phyloP scores from a whole-genome alignment of 371 early-diverging fungal species.

The Apophysomyces sp. region DNA sequence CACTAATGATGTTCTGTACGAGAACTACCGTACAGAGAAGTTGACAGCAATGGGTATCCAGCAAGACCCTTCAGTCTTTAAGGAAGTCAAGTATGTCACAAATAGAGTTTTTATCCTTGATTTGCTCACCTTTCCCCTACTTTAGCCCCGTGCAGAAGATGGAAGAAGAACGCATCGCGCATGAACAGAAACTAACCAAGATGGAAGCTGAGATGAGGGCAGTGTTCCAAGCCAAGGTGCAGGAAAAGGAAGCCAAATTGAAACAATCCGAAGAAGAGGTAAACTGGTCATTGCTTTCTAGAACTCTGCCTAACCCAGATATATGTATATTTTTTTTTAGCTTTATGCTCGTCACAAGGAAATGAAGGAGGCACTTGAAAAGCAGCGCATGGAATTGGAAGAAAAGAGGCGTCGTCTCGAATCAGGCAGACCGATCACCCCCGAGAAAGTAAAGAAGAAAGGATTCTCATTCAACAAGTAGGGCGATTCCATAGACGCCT shows the following conservation, averaged over 20 bases:
- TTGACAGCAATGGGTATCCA: slow-evolving; percentile 77
- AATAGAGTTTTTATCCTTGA: neutral
- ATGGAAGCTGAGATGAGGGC: slow-evolving; percentile 98
- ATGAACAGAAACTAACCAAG: slow-evolving; percentile 93
- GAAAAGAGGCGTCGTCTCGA: slow-evolving; percentile 90
- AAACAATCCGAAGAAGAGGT: slow-evolving; percentile 95
- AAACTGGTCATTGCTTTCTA: slow-evolving; percentile 5
- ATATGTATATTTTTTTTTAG: slow-evolving; percentile 20
- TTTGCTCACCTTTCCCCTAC: neutral
- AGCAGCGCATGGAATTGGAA: slow-evolving; percentile 88
- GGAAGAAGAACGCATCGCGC: slow-evolving; percentile 88
- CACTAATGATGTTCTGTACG: slow-evolving; percentile 93
- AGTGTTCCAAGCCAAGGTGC: slow-evolving; percentile 96
- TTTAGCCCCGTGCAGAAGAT: slow-evolving; percentile 81
- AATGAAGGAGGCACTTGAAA: slow-evolving; percentile 94
- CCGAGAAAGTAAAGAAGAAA: slow-evolving; percentile 75
- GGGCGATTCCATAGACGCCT: neutral
- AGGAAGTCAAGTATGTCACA: slow-evolving; percentile 68
- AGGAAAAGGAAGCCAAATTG: slow-evolving; percentile 95
- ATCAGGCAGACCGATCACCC: slow-evolving; percentile 79
- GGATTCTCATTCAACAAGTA: slow-evolving; percentile 70
- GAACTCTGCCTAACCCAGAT: neutral
- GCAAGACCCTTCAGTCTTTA: slow-evolving; percentile 77
- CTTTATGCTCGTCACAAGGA: slow-evolving; percentile 93
- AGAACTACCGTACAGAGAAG: slow-evolving; percentile 94